Evolutionary conservation across 129 eudicot species (phyloP).

Genomic region (Heracleum sosnowskyi): DNA sequence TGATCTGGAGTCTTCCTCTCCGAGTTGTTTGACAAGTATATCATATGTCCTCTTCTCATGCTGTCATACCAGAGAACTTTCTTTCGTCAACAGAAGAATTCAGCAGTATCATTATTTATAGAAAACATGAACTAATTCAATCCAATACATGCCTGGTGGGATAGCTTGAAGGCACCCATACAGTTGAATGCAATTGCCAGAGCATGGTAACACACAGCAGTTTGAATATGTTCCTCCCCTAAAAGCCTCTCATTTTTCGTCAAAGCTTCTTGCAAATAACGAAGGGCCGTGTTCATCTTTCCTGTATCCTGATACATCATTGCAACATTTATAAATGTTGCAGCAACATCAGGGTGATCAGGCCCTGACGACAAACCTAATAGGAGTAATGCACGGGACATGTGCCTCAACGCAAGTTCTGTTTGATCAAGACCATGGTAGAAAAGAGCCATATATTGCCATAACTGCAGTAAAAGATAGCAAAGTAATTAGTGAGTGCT

Average conservation of each 20-base stretch:
- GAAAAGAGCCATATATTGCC: slow-evolving; percentile 98
- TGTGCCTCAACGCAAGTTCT: slow-evolving; percentile 85
- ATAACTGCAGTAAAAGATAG: slow-evolving; percentile 45
- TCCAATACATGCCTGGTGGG: slow-evolving; percentile 67
- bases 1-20: slow-evolving; percentile 96
- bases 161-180: slow-evolving; percentile 91
- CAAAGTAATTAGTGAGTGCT: slow-evolving; percentile 3
- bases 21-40: slow-evolving; percentile 93
- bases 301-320: slow-evolving; percentile 99
- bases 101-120: not conserved
- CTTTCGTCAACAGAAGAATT: not conserved
- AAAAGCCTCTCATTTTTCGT: slow-evolving; percentile 86
- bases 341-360: slow-evolving; percentile 98
- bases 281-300: slow-evolving; percentile 90
- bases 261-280: slow-evolving; percentile 95
- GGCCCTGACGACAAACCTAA: slow-evolving; percentile 90
- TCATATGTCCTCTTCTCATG: slow-evolving; percentile 97
- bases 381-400: slow-evolving; percentile 84
- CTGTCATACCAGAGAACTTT: slow-evolving; percentile 31
- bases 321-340: slow-evolving; percentile 94
- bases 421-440: slow-evolving; percentile 95
- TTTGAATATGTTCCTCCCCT: slow-evolving; percentile 96
- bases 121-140: not conserved
- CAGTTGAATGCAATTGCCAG: slow-evolving; percentile 95
- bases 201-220: slow-evolving; percentile 97